Evolutionary conservation across 2,329 filamentous ascomycete species (phyloP).

Genomic region (Ceratocystis cacaofunesta): DNA sequence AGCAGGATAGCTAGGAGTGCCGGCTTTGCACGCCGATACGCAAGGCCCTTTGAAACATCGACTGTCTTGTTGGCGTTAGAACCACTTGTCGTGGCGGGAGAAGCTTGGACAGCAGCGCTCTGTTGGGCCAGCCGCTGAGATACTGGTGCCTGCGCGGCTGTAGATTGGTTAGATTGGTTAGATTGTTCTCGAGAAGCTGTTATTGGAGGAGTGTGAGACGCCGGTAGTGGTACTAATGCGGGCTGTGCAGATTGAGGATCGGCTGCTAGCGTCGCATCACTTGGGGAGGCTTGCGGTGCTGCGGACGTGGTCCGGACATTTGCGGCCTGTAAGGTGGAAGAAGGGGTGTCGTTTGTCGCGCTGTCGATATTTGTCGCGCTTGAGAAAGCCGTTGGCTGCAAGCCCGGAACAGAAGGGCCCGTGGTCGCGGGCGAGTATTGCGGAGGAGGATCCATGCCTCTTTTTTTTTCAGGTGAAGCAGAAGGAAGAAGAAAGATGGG

Average conservation of each 20-base stretch:
- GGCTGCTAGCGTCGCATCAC: neutral
- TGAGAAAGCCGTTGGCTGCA: neutral
- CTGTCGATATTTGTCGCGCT: neutral
- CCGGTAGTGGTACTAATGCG: no score
- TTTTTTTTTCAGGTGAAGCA: neutral
- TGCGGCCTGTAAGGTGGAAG: neutral
- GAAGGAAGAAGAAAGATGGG: neutral
- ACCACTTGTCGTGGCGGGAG: neutral
- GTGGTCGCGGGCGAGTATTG: slow-evolving; percentile 10
- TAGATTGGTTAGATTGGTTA: neutral
- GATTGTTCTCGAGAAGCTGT: neutral
- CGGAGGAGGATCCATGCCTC: slow-evolving; percentile 12
- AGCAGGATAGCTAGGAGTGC: slow-evolving; percentile 7
- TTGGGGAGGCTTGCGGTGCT: neutral
- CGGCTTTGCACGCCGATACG: slow-evolving; percentile 14
- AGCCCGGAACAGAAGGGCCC: neutral
- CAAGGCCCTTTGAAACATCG: neutral
- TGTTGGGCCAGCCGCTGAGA: neutral
- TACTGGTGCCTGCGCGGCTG: neutral
- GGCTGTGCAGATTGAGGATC: neutral
- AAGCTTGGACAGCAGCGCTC: neutral
- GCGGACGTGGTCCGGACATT: neutral
- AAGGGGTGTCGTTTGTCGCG: neutral
- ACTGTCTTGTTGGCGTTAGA: neutral
- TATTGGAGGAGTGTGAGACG: neutral